These are phyloP conservation scores for Hibiscus tridactylites DNA, from an alignment of 345 rosid species.

Conservation along the genomic window DNA sequence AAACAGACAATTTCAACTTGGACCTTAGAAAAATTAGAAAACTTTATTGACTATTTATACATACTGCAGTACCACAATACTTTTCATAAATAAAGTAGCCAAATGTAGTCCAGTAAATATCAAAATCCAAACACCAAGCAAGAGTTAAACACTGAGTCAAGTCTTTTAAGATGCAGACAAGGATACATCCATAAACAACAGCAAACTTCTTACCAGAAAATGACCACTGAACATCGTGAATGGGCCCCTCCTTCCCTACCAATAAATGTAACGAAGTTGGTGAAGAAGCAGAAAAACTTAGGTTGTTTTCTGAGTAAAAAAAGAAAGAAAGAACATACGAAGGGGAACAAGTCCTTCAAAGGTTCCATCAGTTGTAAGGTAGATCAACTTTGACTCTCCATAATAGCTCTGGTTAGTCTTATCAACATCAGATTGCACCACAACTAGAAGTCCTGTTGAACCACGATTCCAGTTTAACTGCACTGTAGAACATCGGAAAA, in stretches of 20 bases:
- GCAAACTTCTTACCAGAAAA: conserved; percentile 82
- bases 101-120: neutral
- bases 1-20: neutral
- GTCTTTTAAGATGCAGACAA: conserved; percentile 12
- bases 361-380: conserved; percentile 75
- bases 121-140: neutral
- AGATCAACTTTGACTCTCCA: conserved; percentile 82
- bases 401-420: conserved; percentile 95
- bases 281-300: neutral
- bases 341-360: conserved; percentile 89
- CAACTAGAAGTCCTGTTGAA: conserved; percentile 75
- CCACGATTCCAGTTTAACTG: conserved; percentile 79
- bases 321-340: conserved; percentile 39
- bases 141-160: neutral
- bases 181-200: conserved; percentile 98
- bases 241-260: conserved; percentile 94
- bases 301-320: neutral
- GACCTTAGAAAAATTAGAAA: neutral
- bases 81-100: neutral
- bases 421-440: conserved; percentile 89
- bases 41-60: neutral
- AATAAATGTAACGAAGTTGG: conserved; percentile 4
- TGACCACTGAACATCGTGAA: conserved; percentile 99
- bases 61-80: neutral
- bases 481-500: conserved; percentile 81